Evolutionary conservation across 1,284 basidiomycete genomes (phyloP), one percentile per base, ranked within the genome.

Genomic region (Inonotus hispidus): DNA sequence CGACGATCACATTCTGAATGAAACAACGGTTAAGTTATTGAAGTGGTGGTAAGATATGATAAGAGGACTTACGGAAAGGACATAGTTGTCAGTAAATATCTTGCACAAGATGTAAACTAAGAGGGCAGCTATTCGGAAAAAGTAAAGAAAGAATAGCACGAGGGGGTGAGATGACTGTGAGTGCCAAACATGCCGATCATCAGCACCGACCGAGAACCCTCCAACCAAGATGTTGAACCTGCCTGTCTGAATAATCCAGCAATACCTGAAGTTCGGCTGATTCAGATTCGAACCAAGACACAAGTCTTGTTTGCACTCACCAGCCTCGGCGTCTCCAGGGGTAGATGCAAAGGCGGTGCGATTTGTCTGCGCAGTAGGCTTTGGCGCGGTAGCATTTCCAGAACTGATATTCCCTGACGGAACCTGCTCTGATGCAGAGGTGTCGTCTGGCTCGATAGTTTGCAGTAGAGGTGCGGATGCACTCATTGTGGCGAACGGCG

Each of bases 31-130:
- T 38, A 56, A 3, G 43, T 43, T 37, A 49, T 43, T 43, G 41
- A 43, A 43, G 53, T 56, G 46, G 16, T n/a, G n/a, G 25, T 11
- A 46, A 43, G 49, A 38, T 38, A 55, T 55, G 25, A 8, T 8
- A 54, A 32, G 3, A 14, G 47, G 14, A 77, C 89, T 69, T 62
- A 94, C 93, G 47, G 91, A 92, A 59, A 96, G 79, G 21, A 95
- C 93, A 72, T 93, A 96, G 70, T 94, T 90, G 67, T 83, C 77
- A n/a, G 90, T 92, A 69, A 96, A 87, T 76, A 86, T 83, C 1
- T 92, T 93, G 68, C 88, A 93, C 23, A 97, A 79, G 50, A 97
- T 82, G 73, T 96, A 97, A 2, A 94, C 90, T 3, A 87, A 78
- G 56, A 98, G 86, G 23, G 95, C 94, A 8, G 87, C 80, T 64